These are phyloP conservation scores for Alternaria sp. DNA, from an alignment of 2,329 filamentous ascomycete species.

Conservation along the genomic window DNA sequence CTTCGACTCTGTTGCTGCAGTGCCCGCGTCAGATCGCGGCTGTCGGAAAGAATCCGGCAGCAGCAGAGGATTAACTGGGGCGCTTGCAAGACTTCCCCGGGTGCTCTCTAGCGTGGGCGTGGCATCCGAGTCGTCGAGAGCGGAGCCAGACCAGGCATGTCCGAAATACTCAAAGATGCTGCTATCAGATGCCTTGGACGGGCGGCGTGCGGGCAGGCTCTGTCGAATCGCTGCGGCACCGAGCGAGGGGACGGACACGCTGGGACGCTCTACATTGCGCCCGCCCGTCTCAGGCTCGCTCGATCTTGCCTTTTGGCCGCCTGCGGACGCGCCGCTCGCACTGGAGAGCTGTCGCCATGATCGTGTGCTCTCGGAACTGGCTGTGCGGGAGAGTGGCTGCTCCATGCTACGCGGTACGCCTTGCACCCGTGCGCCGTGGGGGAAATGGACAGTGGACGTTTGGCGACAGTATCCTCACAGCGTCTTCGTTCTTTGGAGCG, in stretches of 20 bases:
- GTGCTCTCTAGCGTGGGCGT: conserved; percentile 47
- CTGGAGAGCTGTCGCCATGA: conserved; percentile 56
- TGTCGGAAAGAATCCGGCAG: conserved; percentile 58
- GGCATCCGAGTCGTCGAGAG: conserved; percentile 57
- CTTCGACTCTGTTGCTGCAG: conserved; percentile 58
- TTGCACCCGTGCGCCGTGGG: conserved; percentile 9
- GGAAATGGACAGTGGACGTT: background rate
- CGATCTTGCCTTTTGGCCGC: conserved; percentile 62
- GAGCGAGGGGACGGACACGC: conserved; percentile 69
- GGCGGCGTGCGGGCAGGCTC: conserved; percentile 48
- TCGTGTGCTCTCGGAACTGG: conserved; percentile 49
- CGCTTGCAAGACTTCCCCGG: conserved; percentile 20
- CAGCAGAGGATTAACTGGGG: conserved; percentile 29
- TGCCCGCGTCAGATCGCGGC: conserved; percentile 53
- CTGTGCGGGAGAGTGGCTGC: conserved; percentile 40
- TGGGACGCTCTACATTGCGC: conserved; percentile 64
- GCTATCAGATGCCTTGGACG: conserved; percentile 54
- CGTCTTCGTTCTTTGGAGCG: background rate
- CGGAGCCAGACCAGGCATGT: conserved; percentile 46
- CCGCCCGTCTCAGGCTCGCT: conserved; percentile 66
- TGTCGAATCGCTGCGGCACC: conserved; percentile 52
- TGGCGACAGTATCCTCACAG: conserved; percentile 4
- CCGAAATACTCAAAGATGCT: conserved; percentile 40
- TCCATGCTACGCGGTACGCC: conserved; percentile 29
- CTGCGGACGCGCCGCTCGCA: conserved; percentile 47